Evolutionary conservation across 192 early-diverging fungal species (phyloP), one percentile per base, ranked within the genome.

Genomic region (Lobosporangium transversale): DNA sequence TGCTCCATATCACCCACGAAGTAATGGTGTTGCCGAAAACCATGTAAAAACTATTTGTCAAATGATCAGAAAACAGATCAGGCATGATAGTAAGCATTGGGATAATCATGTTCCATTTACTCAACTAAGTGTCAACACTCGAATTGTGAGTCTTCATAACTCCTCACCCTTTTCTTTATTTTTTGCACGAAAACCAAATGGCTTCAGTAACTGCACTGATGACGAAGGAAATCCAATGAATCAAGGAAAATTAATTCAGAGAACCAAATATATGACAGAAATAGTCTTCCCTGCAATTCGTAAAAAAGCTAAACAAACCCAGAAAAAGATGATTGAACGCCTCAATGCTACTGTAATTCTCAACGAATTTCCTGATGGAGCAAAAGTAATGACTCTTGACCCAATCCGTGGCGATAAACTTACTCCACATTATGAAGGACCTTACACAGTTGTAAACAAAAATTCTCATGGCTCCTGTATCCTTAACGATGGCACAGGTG

Each of bases 11-110:
- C n/a, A n/a, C n/a, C n/a, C n/a, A n/a, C n/a, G n/a, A 48, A 81
- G 67, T 0, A 86, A 86, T 51, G 85, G 81, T 1, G 60, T 62
- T 4, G 83, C 83, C 15, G 80, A 86, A 73, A 51, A 65, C n/a
- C 43, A 37, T 40, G 81, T 84, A 20, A 51, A 75, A 15, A 79
- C 57, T 4, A 64, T 61, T 4, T 51, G 52, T 32, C 32, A 58
- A 23, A 60, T 70, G 3, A 35, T 86, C n/a, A n/a, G n/a, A n/a
- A n/a, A n/a, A n/a, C 29, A 64, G 23, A 24, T 80, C 36, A 49
- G 55, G 26, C 59, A 62, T 14, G 24, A 62, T 21, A 66, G 21
- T 15, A 4, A 43, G 12, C 26, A 52, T 37, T 85, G n/a, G n/a
- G n/a, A n/a, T n/a, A n/a, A n/a, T n/a, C n/a, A n/a, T n/a, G n/a